Conservation (phyloP, 2,329 filamentous ascomycete genomes). For the Albifimbria verrucaria region DNA sequence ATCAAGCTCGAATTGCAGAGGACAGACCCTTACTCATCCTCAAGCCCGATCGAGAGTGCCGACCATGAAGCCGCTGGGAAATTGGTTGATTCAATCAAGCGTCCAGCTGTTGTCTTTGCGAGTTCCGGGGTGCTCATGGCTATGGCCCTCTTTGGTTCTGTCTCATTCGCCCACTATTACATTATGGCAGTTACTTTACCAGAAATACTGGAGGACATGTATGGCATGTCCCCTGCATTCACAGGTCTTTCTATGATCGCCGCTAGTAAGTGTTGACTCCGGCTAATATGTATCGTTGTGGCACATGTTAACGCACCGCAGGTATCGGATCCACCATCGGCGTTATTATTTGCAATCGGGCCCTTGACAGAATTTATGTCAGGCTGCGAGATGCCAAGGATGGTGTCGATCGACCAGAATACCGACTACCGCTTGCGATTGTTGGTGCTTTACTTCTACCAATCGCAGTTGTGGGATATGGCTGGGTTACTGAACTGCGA, state of each 20-base stretch:
- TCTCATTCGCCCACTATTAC: constrained; percentile 52
- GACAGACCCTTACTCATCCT: constrained; percentile 28
- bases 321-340: constrained; percentile 46
- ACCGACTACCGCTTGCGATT: constrained; percentile 51
- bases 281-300: not conserved
- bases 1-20: not conserved
- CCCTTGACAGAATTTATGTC: constrained; percentile 52
- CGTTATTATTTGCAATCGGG: constrained; percentile 46
- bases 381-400: constrained; percentile 36
- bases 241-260: constrained; percentile 51
- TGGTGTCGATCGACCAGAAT: constrained; percentile 47
- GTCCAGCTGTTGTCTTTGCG: constrained; percentile 44
- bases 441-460: constrained; percentile 44
- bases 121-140: constrained; percentile 51
- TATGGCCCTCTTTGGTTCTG: constrained; percentile 41
- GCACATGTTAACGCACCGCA: constrained; percentile 15
- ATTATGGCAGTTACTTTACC: constrained; percentile 52
- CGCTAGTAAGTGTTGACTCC: constrained; percentile 4
- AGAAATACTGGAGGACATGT: constrained; percentile 44
- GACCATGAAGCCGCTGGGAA: constrained; percentile 13
- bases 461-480: constrained; percentile 41
- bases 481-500: constrained; percentile 44
- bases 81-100: constrained; percentile 34
- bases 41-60: constrained; percentile 9
- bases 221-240: constrained; percentile 46